Evolutionary conservation across 108 stramenopile genomes (phyloP), one percentile per base, ranked within the genome.

Genomic region (Skeletonema menzelii): DNA sequence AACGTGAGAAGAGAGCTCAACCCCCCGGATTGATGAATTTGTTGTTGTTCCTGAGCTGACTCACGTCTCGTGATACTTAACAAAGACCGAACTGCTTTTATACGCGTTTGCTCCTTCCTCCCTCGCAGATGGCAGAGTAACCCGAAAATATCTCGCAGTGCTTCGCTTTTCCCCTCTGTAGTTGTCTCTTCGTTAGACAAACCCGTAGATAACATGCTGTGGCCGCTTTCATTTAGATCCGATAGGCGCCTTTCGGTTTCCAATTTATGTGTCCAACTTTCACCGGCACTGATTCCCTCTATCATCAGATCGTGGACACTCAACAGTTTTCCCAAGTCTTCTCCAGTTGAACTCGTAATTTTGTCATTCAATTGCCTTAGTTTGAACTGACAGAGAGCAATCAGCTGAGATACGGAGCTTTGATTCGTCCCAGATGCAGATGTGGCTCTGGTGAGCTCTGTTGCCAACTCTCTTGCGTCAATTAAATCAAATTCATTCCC

Each of bases 1-100:
- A 89, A 47, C 12, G 82, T 82, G 30, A 89, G 49, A 56, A 87
- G 71, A 11, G 88, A 89, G 61, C 84, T 79, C 77, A 89, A 81
- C 5, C 88, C 88, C 13, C 88, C 88, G 7, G 82, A 87, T 53
- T 53, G 20, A 22, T 24, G 19, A 22, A 53, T 53, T 8, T 53
- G 49, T 10, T 22, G 22, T 10, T 22, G 49, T 22, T 22, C 49
- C 0, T 53, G 8, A 53, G 49, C 4, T 53, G 8, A 19, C n/a
- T 17, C 20, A 2, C 49, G 15, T 53, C 49, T 53, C 49, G 49
- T 53, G 2, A 53, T 20, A 53, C 19, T 20, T 7, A 53, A 10
- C 49, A 53, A 22, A 22, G 22, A 53, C 22, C 22, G 49, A n/a
- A n/a, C 49, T 53, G 49, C 49, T 22, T 53, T 10, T 20, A 53